Conservation (phyloP, 139 green algal genomes). For the Trebouxia sp. region DNA sequence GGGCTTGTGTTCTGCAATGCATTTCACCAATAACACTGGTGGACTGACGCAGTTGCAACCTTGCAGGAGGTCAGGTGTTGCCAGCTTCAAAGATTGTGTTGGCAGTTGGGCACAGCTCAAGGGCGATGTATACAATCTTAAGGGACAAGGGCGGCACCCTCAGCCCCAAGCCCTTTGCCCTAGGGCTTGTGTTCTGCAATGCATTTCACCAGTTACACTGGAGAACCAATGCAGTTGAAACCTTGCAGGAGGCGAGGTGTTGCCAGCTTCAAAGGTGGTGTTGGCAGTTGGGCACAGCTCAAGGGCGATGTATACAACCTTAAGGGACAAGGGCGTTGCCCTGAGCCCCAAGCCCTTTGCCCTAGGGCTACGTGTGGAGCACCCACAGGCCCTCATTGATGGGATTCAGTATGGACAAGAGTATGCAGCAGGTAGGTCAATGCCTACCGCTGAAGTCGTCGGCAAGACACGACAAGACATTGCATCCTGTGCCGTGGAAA, state of each 20-base stretch:
- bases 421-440: conserved; percentile 40
- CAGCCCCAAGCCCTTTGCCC: conserved; percentile 74
- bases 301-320: conserved; percentile 59
- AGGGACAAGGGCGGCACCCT: conserved; percentile 53
- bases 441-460: too few species aligned
- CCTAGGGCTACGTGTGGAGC: conserved; percentile 84
- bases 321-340: conserved; percentile 54
- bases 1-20: too few species aligned
- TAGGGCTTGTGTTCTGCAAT: too few species aligned
- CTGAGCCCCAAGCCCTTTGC: conserved; percentile 79
- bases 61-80: too few species aligned
- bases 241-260: conserved; percentile 49
- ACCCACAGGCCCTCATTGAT: conserved; percentile 81
- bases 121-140: conserved; percentile 63
- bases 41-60: too few species aligned
- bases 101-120: conserved; percentile 67
- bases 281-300: conserved; percentile 71
- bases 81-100: conserved; percentile 58
- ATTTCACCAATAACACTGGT: too few species aligned
- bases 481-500: too few species aligned
- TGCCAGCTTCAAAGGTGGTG: conserved; percentile 58
- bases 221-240: too few species aligned
- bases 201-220: too few species aligned
- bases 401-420: conserved; percentile 63
- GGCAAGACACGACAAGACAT: too few species aligned